Evolutionary conservation across 2,329 filamentous ascomycete species (phyloP), one percentile per base, ranked within the genome.

Genomic region (Hymenoscyphus linearis): DNA sequence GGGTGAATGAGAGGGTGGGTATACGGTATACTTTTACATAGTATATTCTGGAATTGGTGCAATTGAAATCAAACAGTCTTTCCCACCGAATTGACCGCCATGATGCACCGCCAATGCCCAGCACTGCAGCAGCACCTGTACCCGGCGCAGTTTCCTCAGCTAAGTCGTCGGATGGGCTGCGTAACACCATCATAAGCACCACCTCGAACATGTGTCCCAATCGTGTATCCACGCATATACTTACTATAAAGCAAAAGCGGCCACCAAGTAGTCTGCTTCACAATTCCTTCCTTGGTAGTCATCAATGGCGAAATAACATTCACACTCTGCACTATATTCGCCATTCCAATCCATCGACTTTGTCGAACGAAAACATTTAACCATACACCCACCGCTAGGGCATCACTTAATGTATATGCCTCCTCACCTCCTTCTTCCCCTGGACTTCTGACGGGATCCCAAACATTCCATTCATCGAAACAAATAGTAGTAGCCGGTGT

Each of bases 381-480:
- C 79, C 83, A 88, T 1, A 85, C 78, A 0, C 79, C 80, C 0
- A 88, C 85, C 2, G 84, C 85, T 3, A 88, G 74, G 0, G 84
- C 84, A 66, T 88, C 85, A 1, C 82, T 86, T 2, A 88, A 77
- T 0, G 84, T 87, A 70, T 88, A 86, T 58, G 73, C 74, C 67
- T 88, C 85, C 71, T 88, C 85, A 0, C 83, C 85, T 2, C 85
- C 85, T 37, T 79, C 73, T 63, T 85, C 83, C 1, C 85, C 85
- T 0, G 84, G 83, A 1, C 85, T 85, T 3, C 85, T 79, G 22
- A 79, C 73, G 0, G 85, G 84, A 67, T 86, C 84, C 85, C 85
- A 88, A 5, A 88, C 84, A 67, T 88, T 88, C 85, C 85, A 88
- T 67, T 88, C 85, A 66, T 88, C 85, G 69, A 88, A 88, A 74